These are phyloP conservation scores for Ochetophila trinervis DNA, from an alignment of 306 rosid species.

Conservation along the genomic window DNA sequence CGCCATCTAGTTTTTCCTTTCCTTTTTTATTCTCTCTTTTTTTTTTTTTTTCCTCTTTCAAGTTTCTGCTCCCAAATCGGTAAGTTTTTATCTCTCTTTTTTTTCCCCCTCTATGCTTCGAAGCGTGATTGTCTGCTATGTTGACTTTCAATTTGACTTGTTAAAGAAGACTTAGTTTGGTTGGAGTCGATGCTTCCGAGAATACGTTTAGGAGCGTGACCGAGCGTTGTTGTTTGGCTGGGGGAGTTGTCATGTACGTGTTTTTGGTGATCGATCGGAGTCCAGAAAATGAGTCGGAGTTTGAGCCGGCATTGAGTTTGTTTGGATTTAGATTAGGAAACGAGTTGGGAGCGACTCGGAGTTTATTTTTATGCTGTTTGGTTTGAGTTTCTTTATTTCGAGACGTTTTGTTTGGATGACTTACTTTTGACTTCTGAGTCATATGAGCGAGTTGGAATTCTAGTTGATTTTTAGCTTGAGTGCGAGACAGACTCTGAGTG, in stretches of 20 bases:
- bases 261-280: neutral
- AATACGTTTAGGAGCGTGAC: too few relatives aligned
- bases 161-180: neutral
- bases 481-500: conserved; percentile 11
- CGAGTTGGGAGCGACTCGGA: neutral
- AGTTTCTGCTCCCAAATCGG: neutral
- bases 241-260: too few relatives aligned
- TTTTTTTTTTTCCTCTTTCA: neutral
- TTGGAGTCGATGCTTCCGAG: too few relatives aligned
- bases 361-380: neutral
- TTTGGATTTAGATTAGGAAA: neutral
- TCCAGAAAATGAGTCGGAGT: neutral
- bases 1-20: conserved; percentile 12
- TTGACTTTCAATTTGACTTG: too few relatives aligned
- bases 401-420: neutral
- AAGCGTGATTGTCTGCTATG: too few relatives aligned
- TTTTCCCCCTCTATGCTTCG: neutral
- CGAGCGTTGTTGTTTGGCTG: too few relatives aligned
- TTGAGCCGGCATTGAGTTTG: neutral
- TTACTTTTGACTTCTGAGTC: neutral
- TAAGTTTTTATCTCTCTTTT: neutral
- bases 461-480: neutral
- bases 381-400: neutral
- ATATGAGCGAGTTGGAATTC: neutral
- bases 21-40: neutral